Evolutionary conservation across 1,139 yeast genomes (phyloP), one percentile per base, ranked within the genome.

Genomic region (Lodderomyces parapsilosis): DNA sequence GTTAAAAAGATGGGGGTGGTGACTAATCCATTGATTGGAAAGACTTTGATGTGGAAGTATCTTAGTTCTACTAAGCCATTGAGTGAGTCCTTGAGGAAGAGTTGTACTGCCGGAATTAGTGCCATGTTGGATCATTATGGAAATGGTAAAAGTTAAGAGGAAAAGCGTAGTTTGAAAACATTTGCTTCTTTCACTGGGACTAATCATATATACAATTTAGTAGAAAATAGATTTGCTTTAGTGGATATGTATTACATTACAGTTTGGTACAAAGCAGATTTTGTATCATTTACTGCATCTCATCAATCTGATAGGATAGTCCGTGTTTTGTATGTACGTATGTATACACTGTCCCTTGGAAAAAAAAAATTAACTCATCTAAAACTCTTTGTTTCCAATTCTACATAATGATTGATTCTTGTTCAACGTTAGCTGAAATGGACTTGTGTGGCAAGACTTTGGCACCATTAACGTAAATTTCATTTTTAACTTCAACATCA

Each of bases 381-480:
- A 9, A 14, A 14, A 11, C n/a, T 4, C 31, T 27, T n/a, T 36
- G 33, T 27, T 7, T 38, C 20, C 32, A n/a, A n/a, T n/a, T 23
- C 70, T 71, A 94, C 99, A 93, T 94, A 76, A 93, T 94, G 77
- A 93, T 93, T 60, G 96, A 85, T 65, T 96, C 98, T 71, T 86
- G 83, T 79, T 94, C 98, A 66, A 94, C 96, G 68, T 94, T 94
- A 56, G 93, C 80, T 54, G 96, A 86, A 69, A 94, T 93, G 52
- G 96, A 80, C 80, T 94, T 94, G 81, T 94, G 99, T 56, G 99
- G 99, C 67, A 94, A 82, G 56, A 94, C 97, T 70, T 94, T 91
- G 71, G 98, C 99, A 71, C 99, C 99, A 70, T 93, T 93, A 59
- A 94, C 96, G 80, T 94, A 94, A 65, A 94, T 81, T 78, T 93